A percentile compares a stretch with the other conserved stretches of the same genome.
phyloP scores from a whole-genome alignment of 495 filamentous ascomycete species.

The Pyrenula aspistea region DNA sequence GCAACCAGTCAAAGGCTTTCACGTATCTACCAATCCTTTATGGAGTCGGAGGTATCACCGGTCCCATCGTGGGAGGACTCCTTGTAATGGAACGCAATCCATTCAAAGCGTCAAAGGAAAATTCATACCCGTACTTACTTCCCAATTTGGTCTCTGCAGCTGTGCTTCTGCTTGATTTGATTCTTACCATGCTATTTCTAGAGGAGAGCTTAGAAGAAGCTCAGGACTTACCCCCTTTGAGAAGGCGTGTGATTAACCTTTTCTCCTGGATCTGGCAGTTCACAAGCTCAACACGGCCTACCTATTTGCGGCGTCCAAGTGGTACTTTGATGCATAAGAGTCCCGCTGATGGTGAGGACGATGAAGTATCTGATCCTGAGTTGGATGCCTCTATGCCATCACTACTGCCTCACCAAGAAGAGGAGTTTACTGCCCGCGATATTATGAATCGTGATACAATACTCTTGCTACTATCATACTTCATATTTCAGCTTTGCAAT shows the following conservation, averaged over 20 bases:
- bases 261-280: conserved; percentile 70
- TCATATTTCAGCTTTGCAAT: conserved; percentile 82
- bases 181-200: conserved; percentile 62
- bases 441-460: conserved; percentile 71
- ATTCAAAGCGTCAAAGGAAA: conserved; percentile 34
- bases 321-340: conserved; percentile 11
- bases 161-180: conserved; percentile 59
- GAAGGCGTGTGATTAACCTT: conserved; percentile 42
- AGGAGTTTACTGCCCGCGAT: conserved; percentile 30
- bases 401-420: conserved; percentile 24
- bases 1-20: conserved; percentile 85
- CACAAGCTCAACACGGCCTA: conserved; percentile 42
- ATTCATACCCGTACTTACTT: conserved; percentile 67
- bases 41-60: conserved; percentile 83
- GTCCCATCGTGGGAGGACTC: conserved; percentile 79
- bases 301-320: conserved; percentile 32
- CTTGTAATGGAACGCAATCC: conserved; percentile 50
- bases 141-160: conserved; percentile 69
- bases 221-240: conserved; percentile 47
- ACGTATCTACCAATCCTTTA: conserved; percentile 89
- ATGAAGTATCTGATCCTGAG: conserved; percentile 15
- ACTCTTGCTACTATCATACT: conserved; percentile 65
- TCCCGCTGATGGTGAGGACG: conserved; percentile 19
- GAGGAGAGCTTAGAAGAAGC: conserved; percentile 80
- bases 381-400: conserved; percentile 19